These are phyloP conservation scores for Coemansia sp. DNA, from an alignment of 192 early-diverging fungal genomes.

Conservation along the genomic window DNA sequence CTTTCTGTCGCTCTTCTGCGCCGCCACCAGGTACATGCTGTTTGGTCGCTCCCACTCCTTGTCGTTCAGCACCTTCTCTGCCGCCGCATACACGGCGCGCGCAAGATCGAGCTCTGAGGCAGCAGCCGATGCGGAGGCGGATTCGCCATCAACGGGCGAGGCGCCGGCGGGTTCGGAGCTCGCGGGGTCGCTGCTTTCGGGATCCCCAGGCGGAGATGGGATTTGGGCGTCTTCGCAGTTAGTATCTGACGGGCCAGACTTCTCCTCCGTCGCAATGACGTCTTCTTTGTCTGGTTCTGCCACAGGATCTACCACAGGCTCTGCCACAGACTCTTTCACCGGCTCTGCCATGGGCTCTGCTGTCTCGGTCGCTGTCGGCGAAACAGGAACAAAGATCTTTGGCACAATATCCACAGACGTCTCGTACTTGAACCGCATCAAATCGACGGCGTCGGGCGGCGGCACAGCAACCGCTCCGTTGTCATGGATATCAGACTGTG, in stretches of 20 bases:
- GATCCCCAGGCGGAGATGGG: not conserved
- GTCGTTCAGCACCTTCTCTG: conserved; percentile 48
- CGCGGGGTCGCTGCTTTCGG: not conserved
- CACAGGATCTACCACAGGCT: not conserved
- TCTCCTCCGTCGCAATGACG: not conserved
- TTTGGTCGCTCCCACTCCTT: conserved; percentile 49
- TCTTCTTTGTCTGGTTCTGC: not conserved
- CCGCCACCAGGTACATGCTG: conserved; percentile 29
- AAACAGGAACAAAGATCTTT: conserved; percentile 34
- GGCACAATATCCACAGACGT: conserved; percentile 32
- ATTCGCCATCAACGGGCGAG: not conserved
- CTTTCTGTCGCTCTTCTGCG: conserved; percentile 7
- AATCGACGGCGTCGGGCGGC: conserved; percentile 47
- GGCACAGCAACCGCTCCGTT: not conserved
- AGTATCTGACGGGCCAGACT: no score
- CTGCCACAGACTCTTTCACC: not conserved
- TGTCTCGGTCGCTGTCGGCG: not conserved
- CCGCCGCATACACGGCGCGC: conserved; percentile 41
- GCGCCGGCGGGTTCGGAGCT: conserved; percentile 4
- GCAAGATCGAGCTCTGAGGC: conserved; percentile 39
- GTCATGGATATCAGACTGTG: conserved; percentile 14
- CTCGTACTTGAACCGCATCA: conserved; percentile 39
- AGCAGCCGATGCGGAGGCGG: not conserved
- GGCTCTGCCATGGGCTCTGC: not conserved
- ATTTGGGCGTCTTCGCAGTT: no score